phyloP scores from a whole-genome alignment of 2,329 filamentous ascomycete genomes.

The Aspergillus melleus region DNA sequence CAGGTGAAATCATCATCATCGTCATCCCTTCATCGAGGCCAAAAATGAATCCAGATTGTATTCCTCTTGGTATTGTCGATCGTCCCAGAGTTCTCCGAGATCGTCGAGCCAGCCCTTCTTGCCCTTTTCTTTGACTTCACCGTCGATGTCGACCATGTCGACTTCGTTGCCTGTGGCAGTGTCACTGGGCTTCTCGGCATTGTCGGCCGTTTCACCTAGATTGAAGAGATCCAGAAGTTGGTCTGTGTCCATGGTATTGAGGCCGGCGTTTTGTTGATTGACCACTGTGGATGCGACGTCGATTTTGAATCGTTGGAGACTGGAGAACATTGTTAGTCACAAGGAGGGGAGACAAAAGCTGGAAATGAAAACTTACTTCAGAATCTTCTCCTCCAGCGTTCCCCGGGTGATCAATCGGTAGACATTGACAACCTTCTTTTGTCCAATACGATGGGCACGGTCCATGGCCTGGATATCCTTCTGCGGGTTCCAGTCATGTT shows the following conservation, averaged over 20 bases:
- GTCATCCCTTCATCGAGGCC: slow-evolving; percentile 76
- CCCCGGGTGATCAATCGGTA: slow-evolving; percentile 95
- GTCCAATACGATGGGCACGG: slow-evolving; percentile 93
- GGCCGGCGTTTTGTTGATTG: slow-evolving; percentile 95
- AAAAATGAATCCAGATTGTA: slow-evolving; percentile 95
- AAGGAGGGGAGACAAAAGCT: background rate
- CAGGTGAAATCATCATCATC: background rate
- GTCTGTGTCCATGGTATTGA: slow-evolving; percentile 96
- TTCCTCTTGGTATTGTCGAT: slow-evolving; percentile 96
- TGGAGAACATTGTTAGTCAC: slow-evolving; percentile 40
- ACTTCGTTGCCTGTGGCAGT: slow-evolving; percentile 52
- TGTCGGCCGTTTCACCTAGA: slow-evolving; percentile 67
- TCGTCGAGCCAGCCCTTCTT: slow-evolving; percentile 98
- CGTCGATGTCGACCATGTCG: slow-evolving; percentile 91
- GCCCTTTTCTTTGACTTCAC: slow-evolving; percentile 88
- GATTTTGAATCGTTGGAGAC: slow-evolving; percentile 98
- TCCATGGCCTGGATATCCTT: slow-evolving; percentile 99
- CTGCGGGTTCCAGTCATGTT: slow-evolving; percentile 99
- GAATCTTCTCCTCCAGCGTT: slow-evolving; percentile 96
- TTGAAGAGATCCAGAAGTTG: slow-evolving; percentile 97
- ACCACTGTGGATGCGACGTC: slow-evolving; percentile 97
- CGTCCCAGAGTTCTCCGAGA: slow-evolving; percentile 93
- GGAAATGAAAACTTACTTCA: slow-evolving; percentile 58
- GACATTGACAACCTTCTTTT: slow-evolving; percentile 99
- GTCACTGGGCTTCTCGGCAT: slow-evolving; percentile 61